Percentiles rank a stretch among this genome's conserved stretches.
These are phyloP conservation scores for Metarhizium anisopliae DNA, from an alignment of 2,329 filamentous ascomycete species.

Conservation along the genomic window DNA sequence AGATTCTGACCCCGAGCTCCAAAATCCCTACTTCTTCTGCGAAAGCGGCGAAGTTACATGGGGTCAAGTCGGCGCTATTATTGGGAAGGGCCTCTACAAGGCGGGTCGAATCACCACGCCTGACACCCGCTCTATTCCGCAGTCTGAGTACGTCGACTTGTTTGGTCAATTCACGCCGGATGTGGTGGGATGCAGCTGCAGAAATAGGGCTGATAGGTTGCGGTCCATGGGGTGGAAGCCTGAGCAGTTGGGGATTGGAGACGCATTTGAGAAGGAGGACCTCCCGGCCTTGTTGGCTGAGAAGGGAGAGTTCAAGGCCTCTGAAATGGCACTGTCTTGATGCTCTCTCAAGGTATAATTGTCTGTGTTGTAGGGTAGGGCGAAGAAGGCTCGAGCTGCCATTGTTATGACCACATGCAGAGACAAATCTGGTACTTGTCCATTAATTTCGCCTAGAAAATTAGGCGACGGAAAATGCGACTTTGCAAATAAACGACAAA, in stretches of 20 bases:
- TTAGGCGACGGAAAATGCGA: too few species aligned
- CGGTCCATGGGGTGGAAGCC: conserved; percentile 1
- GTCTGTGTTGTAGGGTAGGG: too few species aligned
- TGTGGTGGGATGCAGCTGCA: background rate
- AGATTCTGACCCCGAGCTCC: background rate
- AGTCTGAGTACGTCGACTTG: background rate
- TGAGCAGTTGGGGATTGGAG: background rate
- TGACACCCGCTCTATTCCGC: background rate
- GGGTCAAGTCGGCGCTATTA: background rate
- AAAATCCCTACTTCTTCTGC: conserved; percentile 1
- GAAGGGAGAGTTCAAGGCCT: background rate
- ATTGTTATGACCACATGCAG: too few species aligned
- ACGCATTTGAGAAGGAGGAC: conserved; percentile 1
- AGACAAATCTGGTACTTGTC: too few species aligned
- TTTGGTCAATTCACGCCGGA: background rate
- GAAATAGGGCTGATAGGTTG: conserved; percentile 2
- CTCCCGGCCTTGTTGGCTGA: background rate
- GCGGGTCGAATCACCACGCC: background rate
- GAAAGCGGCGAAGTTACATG: background rate
- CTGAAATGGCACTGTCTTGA: background rate
- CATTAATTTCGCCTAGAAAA: too few species aligned
- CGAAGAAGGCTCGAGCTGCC: too few species aligned
- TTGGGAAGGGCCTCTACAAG: background rate
- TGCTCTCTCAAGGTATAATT: too few species aligned
- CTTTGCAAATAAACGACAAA: too few species aligned